Evolutionary conservation across 148 eudicot species (phyloP), one percentile per base, ranked within the genome.

Genomic region (Persicaria maculosa): DNA sequence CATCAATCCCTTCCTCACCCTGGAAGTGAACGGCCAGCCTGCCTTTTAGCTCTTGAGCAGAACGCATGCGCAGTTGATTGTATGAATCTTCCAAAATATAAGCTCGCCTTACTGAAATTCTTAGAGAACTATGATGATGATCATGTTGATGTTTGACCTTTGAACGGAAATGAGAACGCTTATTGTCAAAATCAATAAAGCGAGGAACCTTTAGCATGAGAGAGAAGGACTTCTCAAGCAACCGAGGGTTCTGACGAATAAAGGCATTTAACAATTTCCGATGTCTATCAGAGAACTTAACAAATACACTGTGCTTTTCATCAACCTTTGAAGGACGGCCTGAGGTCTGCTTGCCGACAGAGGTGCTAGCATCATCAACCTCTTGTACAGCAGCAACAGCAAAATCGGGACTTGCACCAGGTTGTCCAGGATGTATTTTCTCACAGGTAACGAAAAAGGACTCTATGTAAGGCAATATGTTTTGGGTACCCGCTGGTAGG

Each of bases 1-100:
- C 99, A 85, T 96, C 99, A 71, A 96, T 92, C 36, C 99, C 99
- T 81, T 96, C 99, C 79, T 96, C 99, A 59, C 97, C 97, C 79
- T 96, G 99, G 80, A 96, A 96, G 75, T 96, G 93, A 52, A 96
- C 99, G 61, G 96, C 92, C 84, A 96, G 76, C 77, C 99, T 90
- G 57, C 99, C 99, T 77, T 89, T 96, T 74, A 96, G 80, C 77
- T 96, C 99, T 82, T 90, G 88, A 50, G 89, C 79, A 7, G 95
- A 75, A 61, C 97, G 87, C 97, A 92, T 88, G 4, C 99, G 90
- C 71, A 96, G 78, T 74, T 96, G 99, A 82, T 96, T 96, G 75
- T 96, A 96, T 4, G 99, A 96, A 86, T 96, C 99, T 86, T 96
- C 99, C 71, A 96, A 87, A 71, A 96, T 96, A 77, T 96, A 96